Conservation (phyloP, 768 basidiomycete genomes). For the Tephrocybe sp. region DNA sequence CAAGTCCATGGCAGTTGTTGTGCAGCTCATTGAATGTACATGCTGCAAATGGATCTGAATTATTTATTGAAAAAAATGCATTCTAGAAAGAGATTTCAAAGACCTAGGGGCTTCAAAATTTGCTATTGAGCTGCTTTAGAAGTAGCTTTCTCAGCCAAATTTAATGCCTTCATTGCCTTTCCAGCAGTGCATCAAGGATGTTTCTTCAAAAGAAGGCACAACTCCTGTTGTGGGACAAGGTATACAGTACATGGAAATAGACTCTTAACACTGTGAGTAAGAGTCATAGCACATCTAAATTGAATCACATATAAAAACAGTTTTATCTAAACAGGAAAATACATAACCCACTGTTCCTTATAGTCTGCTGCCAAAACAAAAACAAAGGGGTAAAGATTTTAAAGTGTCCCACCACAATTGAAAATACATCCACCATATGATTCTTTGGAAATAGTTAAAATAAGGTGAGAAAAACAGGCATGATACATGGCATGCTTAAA, state of each 20-base stretch:
- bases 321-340: slow-evolving; percentile 1
- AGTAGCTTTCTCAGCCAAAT: slow-evolving; percentile 1
- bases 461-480: slow-evolving; percentile 27
- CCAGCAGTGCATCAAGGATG: slow-evolving; percentile 15
- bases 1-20: slow-evolving; percentile 30
- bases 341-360: slow-evolving; percentile 23
- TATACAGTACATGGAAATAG: slow-evolving; percentile 34
- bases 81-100: slow-evolving; percentile 30
- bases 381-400: slow-evolving; percentile 13
- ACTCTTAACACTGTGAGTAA: slow-evolving; percentile 22
- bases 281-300: background rate
- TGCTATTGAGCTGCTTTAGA: slow-evolving; percentile 18
- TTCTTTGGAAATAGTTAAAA: slow-evolving; percentile 22
- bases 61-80: slow-evolving; percentile 35
- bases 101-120: slow-evolving; percentile 18
- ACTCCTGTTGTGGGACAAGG: slow-evolving; percentile 23
- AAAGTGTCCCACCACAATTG: slow-evolving; percentile 23
- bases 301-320: background rate
- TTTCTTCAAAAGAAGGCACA: slow-evolving; percentile 18
- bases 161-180: slow-evolving; percentile 17
- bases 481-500: slow-evolving; percentile 41
- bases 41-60: slow-evolving; percentile 33
- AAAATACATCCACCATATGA: slow-evolving; percentile 19
- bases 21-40: slow-evolving; percentile 41
- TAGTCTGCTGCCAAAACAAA: slow-evolving; percentile 18